A percentile compares a stretch with the other conserved stretches of the same genome.
phyloP scores from a whole-genome alignment of 345 rosid species.

The Salix exigua region DNA sequence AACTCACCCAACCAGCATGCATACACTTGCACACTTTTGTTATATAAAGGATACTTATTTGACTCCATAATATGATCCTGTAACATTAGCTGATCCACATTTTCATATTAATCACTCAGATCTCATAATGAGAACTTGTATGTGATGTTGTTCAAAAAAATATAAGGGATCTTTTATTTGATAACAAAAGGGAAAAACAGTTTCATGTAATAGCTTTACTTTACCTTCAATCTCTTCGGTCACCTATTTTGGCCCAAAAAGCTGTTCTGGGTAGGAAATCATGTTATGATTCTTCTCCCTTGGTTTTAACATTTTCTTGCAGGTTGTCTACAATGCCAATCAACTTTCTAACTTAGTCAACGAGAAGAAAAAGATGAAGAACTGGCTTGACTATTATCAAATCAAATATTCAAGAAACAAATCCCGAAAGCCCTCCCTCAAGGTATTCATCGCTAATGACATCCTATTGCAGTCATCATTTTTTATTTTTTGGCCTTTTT shows the following conservation, averaged over 20 bases:
- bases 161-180: neutral
- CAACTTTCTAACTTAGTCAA: slow-evolving; percentile 54
- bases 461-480: neutral
- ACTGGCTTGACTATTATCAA: slow-evolving; percentile 85
- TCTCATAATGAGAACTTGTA: neutral
- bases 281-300: neutral
- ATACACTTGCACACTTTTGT: neutral
- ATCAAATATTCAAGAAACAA: slow-evolving; percentile 63
- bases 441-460: slow-evolving; percentile 37
- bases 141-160: neutral
- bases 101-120: neutral
- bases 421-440: slow-evolving; percentile 44
- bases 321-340: slow-evolving; percentile 82
- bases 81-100: neutral
- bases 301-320: slow-evolving; percentile 20
- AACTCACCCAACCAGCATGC: neutral
- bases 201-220: neutral
- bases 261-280: neutral
- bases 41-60: neutral
- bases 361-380: slow-evolving; percentile 62
- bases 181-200: neutral
- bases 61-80: neutral
- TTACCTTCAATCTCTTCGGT: neutral
- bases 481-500: neutral
- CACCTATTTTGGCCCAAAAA: neutral